A percentile compares a stretch with the other conserved stretches of the same genome.
Evolutionary conservation across 2,329 filamentous ascomycete genomes (phyloP).

Genomic region (Arthroderma sp.): DNA sequence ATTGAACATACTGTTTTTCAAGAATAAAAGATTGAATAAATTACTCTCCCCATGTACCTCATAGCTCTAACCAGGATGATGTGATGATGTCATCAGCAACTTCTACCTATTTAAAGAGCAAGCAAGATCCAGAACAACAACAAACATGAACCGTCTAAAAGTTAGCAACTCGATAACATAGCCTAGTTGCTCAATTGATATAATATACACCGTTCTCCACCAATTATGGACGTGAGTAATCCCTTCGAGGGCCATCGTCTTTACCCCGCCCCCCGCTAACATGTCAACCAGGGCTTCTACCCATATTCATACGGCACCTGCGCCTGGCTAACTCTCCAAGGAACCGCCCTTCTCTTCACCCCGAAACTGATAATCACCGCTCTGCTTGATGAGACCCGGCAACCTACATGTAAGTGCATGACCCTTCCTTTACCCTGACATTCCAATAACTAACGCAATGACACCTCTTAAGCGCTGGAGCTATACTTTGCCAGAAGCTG

Average conservation of each 20-base stretch:
- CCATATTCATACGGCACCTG: conserved; percentile 36
- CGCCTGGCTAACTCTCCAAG: conserved; percentile 35
- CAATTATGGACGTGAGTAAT: neutral
- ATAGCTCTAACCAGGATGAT: neutral
- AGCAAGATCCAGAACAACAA: no score
- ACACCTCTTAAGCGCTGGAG: conserved; percentile 43
- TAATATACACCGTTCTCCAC: neutral
- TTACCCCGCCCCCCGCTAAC: neutral
- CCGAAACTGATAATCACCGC: conserved; percentile 51
- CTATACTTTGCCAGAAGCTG: conserved; percentile 62
- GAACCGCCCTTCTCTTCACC: conserved; percentile 44
- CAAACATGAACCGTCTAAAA: no score
- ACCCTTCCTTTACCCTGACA: neutral
- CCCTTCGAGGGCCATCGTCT: neutral
- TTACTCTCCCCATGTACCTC: no score
- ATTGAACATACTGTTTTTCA: no score
- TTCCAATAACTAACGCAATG: neutral
- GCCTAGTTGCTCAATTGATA: neutral
- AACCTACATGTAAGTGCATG: conserved; percentile 40
- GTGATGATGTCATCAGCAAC: no score
- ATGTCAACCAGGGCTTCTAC: conserved; percentile 29
- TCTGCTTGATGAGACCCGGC: conserved; percentile 45
- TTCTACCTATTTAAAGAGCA: no score
- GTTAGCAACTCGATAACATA: neutral
- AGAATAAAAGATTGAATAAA: no score